Conservation (phyloP, 2,329 filamentous ascomycete genomes). For the Aureobasidium sp. region DNA sequence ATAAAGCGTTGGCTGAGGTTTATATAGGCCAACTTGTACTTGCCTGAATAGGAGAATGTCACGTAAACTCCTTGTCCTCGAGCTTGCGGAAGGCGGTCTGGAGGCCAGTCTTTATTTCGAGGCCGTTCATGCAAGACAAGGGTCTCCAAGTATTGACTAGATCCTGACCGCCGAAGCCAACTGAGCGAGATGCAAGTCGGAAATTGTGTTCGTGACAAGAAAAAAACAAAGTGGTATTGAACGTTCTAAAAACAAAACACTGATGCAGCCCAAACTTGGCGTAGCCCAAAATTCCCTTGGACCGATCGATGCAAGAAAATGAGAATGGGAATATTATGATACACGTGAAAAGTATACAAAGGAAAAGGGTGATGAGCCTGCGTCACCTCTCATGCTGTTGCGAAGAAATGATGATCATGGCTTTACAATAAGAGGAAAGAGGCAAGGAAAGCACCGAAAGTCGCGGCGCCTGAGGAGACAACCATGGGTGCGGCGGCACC, state of each 20-base stretch:
- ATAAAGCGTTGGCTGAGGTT: too few relatives aligned
- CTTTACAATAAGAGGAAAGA: conserved; percentile 9
- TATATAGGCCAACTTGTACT: too few relatives aligned
- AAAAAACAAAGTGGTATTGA: background rate
- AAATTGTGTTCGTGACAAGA: too few relatives aligned
- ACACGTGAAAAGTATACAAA: background rate
- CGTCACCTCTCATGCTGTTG: background rate
- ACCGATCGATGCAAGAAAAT: background rate
- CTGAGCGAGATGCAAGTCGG: too few relatives aligned
- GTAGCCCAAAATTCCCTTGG: background rate
- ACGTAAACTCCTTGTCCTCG: too few relatives aligned
- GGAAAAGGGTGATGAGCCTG: background rate
- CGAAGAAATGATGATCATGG: background rate
- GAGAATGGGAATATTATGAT: background rate
- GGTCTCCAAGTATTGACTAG: too few relatives aligned
- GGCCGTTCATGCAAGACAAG: too few relatives aligned
- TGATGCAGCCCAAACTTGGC: background rate
- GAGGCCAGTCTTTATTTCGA: too few relatives aligned
- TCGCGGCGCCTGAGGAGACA: background rate
- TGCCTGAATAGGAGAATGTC: too few relatives aligned
- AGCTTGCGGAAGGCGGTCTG: too few relatives aligned
- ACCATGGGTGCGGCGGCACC: background rate
- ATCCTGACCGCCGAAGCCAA: too few relatives aligned
- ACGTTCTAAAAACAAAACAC: background rate
- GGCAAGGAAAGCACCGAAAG: conserved; percentile 1